Base-by-base conservation (phyloP, 164 flowering plant species). In the Pachysandra terminalis region DNA sequence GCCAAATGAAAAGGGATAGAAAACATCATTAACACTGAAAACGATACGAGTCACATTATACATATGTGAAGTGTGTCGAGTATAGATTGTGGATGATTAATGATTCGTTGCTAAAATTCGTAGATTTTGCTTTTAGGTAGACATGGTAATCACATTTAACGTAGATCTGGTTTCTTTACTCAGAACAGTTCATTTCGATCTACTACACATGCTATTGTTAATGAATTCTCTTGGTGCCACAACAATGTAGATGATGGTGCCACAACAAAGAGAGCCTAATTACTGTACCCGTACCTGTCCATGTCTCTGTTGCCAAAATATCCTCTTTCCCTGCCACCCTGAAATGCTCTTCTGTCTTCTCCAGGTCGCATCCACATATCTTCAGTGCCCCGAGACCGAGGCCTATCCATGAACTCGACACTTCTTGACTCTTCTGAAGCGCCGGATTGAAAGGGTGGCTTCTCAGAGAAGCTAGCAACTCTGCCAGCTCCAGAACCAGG, bases 401-500 rank as follows among this genome's bases (percentile, higher is more conserved):
- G 92, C 73, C 94, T 81, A 24, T 87, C 92, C 55, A 35, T 64
- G 54, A 63, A 80, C 19, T 83, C 91, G 49, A 65, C 15, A 62
- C 74, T 81, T 74, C 84, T 80, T 16, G 81, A 69, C 10, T 81
- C 93, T 59, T 88, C 86, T 74, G 75, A 52, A 21, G 85, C 71
- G 22, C 85, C 83, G 68, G 90, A 77, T 58, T 70, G 89, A 58
- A 92, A 89, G 23, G 82, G 85, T 22, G 87, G 81, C 60, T 90
- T 84, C 23, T 87, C 92, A 60, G 68, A 68, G 55, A 75, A 78
- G 55, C 78, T 61, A 71, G 65, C 67, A 60, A 55, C 66, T 76
- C 90, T 80, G 26, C 88, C 86, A 56, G 89, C 79, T 56, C 89
- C 89, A 71, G 95, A 89, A 66, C 87, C 86, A 35, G 90, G 87